Evolutionary conservation across 257 asterid species (phyloP).

Genomic region (Prunella vulgaris): DNA sequence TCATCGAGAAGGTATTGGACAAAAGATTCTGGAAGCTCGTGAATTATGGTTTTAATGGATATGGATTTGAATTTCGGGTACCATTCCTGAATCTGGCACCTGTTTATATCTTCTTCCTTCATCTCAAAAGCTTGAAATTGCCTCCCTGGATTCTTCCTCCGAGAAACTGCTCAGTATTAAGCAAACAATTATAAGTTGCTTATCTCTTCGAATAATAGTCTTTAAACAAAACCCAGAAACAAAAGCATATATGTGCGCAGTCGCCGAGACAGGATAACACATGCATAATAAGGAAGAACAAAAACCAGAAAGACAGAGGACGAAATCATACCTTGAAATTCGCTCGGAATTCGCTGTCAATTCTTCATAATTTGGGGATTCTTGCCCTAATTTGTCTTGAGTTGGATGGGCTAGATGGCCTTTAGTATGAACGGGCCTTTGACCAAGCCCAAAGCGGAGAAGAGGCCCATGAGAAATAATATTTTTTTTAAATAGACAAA

Average conservation of each 20-base stretch:
- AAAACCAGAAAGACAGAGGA: neutral
- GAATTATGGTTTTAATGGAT: constrained; percentile 49
- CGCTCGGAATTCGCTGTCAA: no score
- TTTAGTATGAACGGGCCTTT: neutral
- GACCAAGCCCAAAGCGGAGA: neutral
- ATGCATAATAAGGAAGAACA: neutral
- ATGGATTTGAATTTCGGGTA: constrained; percentile 66
- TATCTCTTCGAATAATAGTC: no score
- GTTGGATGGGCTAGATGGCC: neutral
- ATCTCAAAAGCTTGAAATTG: constrained; percentile 28
- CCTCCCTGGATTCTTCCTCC: no score
- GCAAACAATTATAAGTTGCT: neutral
- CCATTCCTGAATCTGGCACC: constrained; percentile 88
- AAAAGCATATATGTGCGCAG: no score
- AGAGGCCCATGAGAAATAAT: neutral
- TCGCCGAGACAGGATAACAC: neutral
- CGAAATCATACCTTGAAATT: neutral
- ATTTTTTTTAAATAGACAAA: no score
- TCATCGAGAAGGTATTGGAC: constrained; percentile 59
- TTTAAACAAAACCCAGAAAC: neutral
- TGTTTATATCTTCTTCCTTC: constrained; percentile 68
- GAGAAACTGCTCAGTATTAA: neutral
- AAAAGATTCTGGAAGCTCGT: constrained; percentile 73
- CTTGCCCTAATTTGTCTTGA: neutral
- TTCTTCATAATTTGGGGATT: neutral